These are phyloP conservation scores for Scheffersomyces coipomensis DNA, from an alignment of 805 yeast genomes.

Conservation along the genomic window DNA sequence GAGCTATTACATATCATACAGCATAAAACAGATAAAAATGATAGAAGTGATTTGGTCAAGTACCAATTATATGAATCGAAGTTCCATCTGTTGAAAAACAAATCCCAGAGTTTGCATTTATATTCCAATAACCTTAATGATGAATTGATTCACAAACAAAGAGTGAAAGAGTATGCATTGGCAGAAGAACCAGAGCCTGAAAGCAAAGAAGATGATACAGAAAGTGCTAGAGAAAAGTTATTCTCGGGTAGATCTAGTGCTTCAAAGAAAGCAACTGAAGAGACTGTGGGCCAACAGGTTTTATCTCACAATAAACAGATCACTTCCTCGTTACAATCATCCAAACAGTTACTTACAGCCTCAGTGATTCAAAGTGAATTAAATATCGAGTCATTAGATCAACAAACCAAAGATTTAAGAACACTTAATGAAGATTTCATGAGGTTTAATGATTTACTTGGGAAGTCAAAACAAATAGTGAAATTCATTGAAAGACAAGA, in stretches of 20 bases:
- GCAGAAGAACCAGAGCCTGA: neutral
- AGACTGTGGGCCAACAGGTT: conserved; percentile 27
- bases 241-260: conserved; percentile 19
- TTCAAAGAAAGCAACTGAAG: conserved; percentile 27
- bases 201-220: neutral
- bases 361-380: conserved; percentile 52
- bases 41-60: neutral
- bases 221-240: conserved; percentile 12
- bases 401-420: conserved; percentile 42
- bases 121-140: conserved; percentile 22
- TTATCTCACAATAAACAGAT: conserved; percentile 46
- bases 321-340: conserved; percentile 45
- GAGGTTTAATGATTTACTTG: conserved; percentile 39
- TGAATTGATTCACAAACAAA: conserved; percentile 26
- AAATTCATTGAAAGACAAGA: conserved; percentile 53
- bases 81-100: conserved; percentile 16
- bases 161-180: conserved; percentile 23
- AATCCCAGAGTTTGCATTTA: conserved; percentile 29
- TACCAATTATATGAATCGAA: conserved; percentile 18
- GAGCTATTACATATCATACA: conserved; percentile 8
- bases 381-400: conserved; percentile 46
- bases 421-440: conserved; percentile 40
- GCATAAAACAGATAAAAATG: neutral
- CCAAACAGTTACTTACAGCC: conserved; percentile 48
- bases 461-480: conserved; percentile 45